These are phyloP conservation scores for Phylloporus rhodoxanthus DNA, from an alignment of 768 basidiomycete species.

Conservation along the genomic window DNA sequence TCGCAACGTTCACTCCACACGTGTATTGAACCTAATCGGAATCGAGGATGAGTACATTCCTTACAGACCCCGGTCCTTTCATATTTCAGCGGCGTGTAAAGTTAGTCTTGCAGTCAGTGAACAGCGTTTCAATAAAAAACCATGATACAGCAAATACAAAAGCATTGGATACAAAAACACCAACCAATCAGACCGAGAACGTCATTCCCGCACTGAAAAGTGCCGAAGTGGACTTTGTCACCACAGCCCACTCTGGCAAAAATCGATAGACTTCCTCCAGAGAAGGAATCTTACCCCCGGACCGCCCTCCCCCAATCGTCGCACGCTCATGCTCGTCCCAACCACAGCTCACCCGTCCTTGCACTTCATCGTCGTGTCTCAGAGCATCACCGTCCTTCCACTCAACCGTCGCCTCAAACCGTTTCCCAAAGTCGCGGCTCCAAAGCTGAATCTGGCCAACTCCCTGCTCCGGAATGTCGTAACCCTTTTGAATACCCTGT, in stretches of 20 bases:
- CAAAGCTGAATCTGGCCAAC: conserved; percentile 45
- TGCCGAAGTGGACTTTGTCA: conserved; percentile 50
- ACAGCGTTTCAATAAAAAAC: background rate
- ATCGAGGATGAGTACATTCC: background rate
- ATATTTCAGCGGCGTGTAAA: too few species aligned
- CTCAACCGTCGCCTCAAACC: conserved; percentile 48
- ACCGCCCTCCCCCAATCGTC: conserved; percentile 40
- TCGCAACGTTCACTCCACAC: background rate
- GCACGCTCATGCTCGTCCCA: conserved; percentile 66
- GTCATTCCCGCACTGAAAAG: conserved; percentile 46
- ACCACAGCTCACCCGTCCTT: conserved; percentile 52
- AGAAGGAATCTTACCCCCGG: conserved; percentile 53
- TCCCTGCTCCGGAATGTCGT: conserved; percentile 34
- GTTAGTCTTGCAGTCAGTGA: background rate
- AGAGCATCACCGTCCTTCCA: conserved; percentile 32
- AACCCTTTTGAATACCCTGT: conserved; percentile 38
- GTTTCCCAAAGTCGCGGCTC: conserved; percentile 54
- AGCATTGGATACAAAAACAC: background rate
- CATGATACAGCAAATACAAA: background rate
- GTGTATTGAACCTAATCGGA: background rate
- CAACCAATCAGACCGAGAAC: conserved; percentile 18
- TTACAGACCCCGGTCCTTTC: too few species aligned
- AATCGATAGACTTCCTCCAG: conserved; percentile 60
- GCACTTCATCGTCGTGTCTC: conserved; percentile 9
- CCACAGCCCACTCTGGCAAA: conserved; percentile 63